These are phyloP conservation scores for Eucalyptus marginata DNA, from an alignment of 345 rosid species.

Conservation along the genomic window DNA sequence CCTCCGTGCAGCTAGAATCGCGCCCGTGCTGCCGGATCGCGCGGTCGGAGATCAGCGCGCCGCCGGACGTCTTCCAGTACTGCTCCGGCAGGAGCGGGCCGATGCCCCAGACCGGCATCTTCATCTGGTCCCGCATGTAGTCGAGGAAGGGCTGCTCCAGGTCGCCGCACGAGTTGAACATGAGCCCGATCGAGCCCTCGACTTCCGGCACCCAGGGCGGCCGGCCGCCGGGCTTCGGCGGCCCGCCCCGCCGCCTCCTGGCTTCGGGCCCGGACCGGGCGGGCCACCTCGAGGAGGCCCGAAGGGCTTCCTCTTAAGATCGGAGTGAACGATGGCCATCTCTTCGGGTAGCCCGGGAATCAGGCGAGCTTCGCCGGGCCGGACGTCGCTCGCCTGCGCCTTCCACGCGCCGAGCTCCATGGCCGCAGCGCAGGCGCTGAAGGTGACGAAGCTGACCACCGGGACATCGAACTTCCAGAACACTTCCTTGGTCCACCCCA, in stretches of 20 bases:
- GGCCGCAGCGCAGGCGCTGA: constrained; percentile 11
- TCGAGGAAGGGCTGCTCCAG: constrained; percentile 16
- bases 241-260: not conserved
- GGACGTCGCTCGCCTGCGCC: not conserved
- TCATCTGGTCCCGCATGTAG: constrained; percentile 1
- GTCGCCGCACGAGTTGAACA: constrained; percentile 27
- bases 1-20: not conserved
- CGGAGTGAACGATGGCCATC: constrained; percentile 8
- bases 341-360: constrained; percentile 18
- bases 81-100: constrained; percentile 27
- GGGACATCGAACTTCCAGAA: constrained; percentile 4
- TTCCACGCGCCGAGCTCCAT: constrained; percentile 14
- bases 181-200: constrained; percentile 1
- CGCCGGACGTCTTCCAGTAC: constrained; percentile 3
- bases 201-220: constrained; percentile 19
- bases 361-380: constrained; percentile 10
- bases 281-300: not conserved
- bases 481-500: constrained; percentile 6
- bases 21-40: not conserved
- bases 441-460: constrained; percentile 5
- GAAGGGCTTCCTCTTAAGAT: constrained; percentile 1
- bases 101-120: constrained; percentile 23
- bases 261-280: not conserved
- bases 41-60: constrained; percentile 7
- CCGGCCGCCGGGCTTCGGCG: constrained; percentile 10